Evolutionary conservation across 768 basidiomycete genomes (phyloP).

Genomic region (Infundibulicybe gibba): DNA sequence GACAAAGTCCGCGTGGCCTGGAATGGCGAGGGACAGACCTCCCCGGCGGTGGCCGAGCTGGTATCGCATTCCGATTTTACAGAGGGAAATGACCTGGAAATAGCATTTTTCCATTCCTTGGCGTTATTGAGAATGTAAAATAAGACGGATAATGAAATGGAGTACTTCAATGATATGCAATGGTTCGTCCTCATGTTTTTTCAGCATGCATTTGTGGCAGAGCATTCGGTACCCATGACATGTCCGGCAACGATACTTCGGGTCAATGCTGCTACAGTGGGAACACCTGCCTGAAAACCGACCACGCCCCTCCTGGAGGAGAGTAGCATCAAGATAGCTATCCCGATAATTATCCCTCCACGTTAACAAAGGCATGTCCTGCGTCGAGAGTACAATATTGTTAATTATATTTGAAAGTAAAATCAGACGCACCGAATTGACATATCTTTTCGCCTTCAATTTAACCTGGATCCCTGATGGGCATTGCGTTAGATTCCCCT

Average conservation of each 20-base stretch:
- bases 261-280: neutral
- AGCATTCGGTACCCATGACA: too few relatives aligned
- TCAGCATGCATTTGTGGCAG: too few relatives aligned
- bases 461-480: constrained; percentile 2
- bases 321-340: constrained; percentile 6
- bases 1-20: neutral
- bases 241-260: neutral
- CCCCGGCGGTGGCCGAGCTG: too few relatives aligned
- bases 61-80: too few relatives aligned
- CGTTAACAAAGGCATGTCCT: constrained; percentile 13
- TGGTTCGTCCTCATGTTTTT: too few relatives aligned
- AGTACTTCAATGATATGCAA: too few relatives aligned
- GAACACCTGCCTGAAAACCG: constrained; percentile 3
- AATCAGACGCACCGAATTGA: constrained; percentile 8
- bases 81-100: neutral
- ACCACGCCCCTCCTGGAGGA: constrained; percentile 13
- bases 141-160: neutral
- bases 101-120: constrained; percentile 1
- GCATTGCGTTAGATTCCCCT: too few relatives aligned
- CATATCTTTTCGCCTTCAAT: constrained; percentile 7
- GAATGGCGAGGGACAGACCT: neutral
- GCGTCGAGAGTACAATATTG: neutral
- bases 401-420: neutral
- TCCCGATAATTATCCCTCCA: constrained; percentile 10
- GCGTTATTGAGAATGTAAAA: neutral